phyloP scores from a whole-genome alignment of 202 grass and related monocot genomes.

The Elaeis oleifera region DNA sequence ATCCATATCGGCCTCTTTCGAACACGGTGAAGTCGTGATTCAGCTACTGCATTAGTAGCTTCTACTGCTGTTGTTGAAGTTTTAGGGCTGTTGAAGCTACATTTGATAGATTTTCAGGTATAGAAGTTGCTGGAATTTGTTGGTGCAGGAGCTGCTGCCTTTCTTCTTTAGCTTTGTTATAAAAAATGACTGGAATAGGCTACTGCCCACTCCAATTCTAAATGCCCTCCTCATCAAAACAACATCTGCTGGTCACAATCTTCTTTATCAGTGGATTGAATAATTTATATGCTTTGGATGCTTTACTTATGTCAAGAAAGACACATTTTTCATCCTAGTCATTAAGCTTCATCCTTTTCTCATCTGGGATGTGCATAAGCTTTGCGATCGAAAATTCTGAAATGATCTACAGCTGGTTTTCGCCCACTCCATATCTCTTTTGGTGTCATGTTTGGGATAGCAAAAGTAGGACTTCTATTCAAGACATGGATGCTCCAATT shows the following conservation, averaged over 20 bases:
- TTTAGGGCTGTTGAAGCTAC: neutral
- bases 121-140: too few species aligned
- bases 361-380: too few species aligned
- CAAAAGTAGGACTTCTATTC: neutral
- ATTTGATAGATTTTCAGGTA: neutral
- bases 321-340: neutral
- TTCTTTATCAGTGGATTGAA: neutral
- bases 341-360: too few species aligned
- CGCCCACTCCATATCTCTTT: neutral
- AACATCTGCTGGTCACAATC: neutral
- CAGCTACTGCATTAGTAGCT: too few species aligned
- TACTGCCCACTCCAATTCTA: slow-evolving; percentile 3
- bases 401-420: too few species aligned
- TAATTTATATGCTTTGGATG: too few species aligned
- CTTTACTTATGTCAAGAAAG: too few species aligned
- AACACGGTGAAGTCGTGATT: neutral
- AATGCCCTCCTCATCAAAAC: neutral
- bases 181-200: neutral
- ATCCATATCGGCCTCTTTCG: neutral
- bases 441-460: neutral
- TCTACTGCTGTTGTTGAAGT: too few species aligned
- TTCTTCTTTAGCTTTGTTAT: too few species aligned
- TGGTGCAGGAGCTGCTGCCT: too few species aligned
- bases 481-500: neutral
- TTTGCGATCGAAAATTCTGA: too few species aligned